Conservation (phyloP, 345 rosid species). For the Kernera saxatilis region DNA sequence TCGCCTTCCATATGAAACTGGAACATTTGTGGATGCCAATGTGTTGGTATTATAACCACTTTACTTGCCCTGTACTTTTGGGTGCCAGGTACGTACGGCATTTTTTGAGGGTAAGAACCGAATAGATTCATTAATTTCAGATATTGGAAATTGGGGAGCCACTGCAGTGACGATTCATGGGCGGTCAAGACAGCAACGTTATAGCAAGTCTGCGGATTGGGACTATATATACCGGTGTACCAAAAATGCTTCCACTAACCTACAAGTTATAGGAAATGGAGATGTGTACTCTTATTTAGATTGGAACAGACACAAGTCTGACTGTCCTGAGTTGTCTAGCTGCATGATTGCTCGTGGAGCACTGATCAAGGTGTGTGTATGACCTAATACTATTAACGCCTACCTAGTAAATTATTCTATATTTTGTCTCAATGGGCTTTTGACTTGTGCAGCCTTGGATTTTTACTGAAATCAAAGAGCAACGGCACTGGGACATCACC, state of each 20-base stretch:
- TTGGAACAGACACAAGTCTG: constrained; percentile 73
- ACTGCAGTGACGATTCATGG: constrained; percentile 88
- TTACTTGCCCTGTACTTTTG: not conserved
- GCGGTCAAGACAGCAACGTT: constrained; percentile 88
- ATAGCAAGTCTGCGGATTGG: constrained; percentile 93
- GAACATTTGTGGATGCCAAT: not conserved
- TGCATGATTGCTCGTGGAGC: constrained; percentile 98
- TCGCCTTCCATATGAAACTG: not conserved
- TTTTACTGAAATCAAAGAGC: constrained; percentile 96
- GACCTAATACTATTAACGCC: not conserved
- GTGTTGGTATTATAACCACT: not conserved
- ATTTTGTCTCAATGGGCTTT: not conserved
- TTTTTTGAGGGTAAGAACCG: constrained; percentile 79
- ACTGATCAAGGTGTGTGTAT: constrained; percentile 56
- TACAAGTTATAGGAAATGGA: constrained; percentile 86
- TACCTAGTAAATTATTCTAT: not conserved
- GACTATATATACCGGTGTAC: constrained; percentile 73
- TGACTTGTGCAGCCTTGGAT: constrained; percentile 79
- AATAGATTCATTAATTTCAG: constrained; percentile 67
- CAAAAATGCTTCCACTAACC: constrained; percentile 47
- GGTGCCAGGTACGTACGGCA: constrained; percentile 77
- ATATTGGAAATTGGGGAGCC: constrained; percentile 80
- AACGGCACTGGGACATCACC: constrained; percentile 90
- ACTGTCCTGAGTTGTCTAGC: constrained; percentile 72
- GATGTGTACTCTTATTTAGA: constrained; percentile 75